Evolutionary conservation across 2,329 filamentous ascomycete genomes (phyloP), one percentile per base, ranked within the genome.

Genomic region (Mariannaea elegans): DNA sequence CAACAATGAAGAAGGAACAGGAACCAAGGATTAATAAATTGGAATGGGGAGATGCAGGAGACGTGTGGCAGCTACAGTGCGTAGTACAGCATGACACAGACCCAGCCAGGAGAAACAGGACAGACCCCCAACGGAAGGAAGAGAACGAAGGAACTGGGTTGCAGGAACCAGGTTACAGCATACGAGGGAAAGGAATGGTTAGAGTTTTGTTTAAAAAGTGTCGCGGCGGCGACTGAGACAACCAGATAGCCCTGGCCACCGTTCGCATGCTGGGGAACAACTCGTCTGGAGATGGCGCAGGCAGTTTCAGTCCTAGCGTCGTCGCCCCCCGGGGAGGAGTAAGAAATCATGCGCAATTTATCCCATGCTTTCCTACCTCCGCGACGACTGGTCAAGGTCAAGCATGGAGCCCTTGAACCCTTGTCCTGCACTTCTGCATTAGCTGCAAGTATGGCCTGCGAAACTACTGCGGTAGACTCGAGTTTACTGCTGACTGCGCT

Each of bases 181-280:
- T 23, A 23, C 8, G 47, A 47, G 36, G 31, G 21, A 49, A 16
- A 32, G 41, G 49, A 53, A 42, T 14, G n/a, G 36, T 16, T 56
- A 61, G 56, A 65, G 53, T 65, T 65, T 65, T 65, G 50, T 60
- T 48, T 36, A 19, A 32, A 23, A 45, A 19, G 24, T 32, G n/a
- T 12, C 23, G 52, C 21, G 42, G 48, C 42, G 47, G 16, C 16
- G 31, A 39, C 39, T 38, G 36, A 53, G 58, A 34, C 23, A 50
- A 46, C 13, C 21, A 29, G 23, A 19, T 23, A 41, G 13, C 18
- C 47, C 18, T 7, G 2, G 38, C 18, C 18, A 7, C 31, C 21
- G 54, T 44, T 57, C 48, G 54, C 54, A 46, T 54, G 44, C 54
- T 34, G 38, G 44, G 32, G 19, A 34, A 39, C 18, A 24, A 27